A percentile compares a stretch with the other conserved stretches of the same genome.
Evolutionary conservation across 176 grass and related monocot species (phyloP).

Genomic region (Carex parvula): DNA sequence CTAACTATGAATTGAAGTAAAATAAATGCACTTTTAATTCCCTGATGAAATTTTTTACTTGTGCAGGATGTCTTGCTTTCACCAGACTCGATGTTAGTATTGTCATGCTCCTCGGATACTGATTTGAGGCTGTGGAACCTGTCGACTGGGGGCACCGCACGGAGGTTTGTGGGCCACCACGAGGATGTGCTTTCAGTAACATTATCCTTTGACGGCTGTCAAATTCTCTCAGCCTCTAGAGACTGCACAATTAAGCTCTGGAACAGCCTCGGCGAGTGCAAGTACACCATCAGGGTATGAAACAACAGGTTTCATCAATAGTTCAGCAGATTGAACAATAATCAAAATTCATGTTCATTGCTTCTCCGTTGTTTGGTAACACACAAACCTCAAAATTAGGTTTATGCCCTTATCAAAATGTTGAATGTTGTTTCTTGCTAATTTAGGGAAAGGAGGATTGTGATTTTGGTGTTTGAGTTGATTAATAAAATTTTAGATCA

Average conservation of each 20-base stretch:
- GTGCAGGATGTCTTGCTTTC: conserved; percentile 67
- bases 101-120: conserved; percentile 78
- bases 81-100: conserved; percentile 68
- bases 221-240: conserved; percentile 80
- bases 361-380: neutral
- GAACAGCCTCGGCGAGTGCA: conserved; percentile 93
- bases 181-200: conserved; percentile 87
- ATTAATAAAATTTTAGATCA: neutral
- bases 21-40: neutral
- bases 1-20: neutral
- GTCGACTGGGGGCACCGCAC: conserved; percentile 45
- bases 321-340: neutral
- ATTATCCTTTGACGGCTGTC: too few relatives aligned
- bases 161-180: conserved; percentile 61
- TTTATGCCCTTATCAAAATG: neutral
- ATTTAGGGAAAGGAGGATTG: neutral
- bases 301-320: neutral
- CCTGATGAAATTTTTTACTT: neutral
- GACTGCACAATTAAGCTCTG: conserved; percentile 90
- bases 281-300: conserved; percentile 66
- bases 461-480: neutral
- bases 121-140: conserved; percentile 88
- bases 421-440: too few relatives aligned
- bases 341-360: neutral
- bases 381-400: neutral